Conservation (phyloP, 345 rosid species). For the Capsella bursapastoris region DNA sequence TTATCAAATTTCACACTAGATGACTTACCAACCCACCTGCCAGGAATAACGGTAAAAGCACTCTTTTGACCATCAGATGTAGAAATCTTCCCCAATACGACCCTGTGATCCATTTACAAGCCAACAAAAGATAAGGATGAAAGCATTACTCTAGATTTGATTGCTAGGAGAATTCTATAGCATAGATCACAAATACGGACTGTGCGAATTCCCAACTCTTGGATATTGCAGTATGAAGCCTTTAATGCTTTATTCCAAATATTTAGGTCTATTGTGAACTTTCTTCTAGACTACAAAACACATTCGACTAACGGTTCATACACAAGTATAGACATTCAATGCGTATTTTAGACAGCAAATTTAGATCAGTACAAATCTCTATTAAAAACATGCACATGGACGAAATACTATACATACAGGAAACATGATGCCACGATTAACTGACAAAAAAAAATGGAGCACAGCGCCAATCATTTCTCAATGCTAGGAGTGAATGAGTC, state of each 20-base stretch:
- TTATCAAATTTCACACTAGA: constrained; percentile 36
- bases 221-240: constrained; percentile 20
- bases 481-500: too few species aligned
- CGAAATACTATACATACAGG: not conserved
- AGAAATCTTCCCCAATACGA: constrained; percentile 90
- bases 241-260: constrained; percentile 8
- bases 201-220: constrained; percentile 9
- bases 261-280: constrained; percentile 15
- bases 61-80: constrained; percentile 89
- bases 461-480: too few species aligned
- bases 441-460: constrained; percentile 1
- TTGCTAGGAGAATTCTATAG: too few species aligned
- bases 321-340: constrained; percentile 4
- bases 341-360: not conserved
- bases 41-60: constrained; percentile 80
- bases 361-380: not conserved
- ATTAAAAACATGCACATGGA: not conserved
- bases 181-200: too few species aligned
- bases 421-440: constrained; percentile 9
- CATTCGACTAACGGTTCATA: not conserved
- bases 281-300: constrained; percentile 18
- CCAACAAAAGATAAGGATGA: constrained; percentile 46
- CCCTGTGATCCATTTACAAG: constrained; percentile 80
- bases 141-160: constrained; percentile 39
- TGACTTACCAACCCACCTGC: constrained; percentile 96